Percentiles rank a stretch among this genome's conserved stretches.
phyloP scores from a whole-genome alignment of 1,284 basidiomycete genomes.

The Rhodotorula sp. region DNA sequence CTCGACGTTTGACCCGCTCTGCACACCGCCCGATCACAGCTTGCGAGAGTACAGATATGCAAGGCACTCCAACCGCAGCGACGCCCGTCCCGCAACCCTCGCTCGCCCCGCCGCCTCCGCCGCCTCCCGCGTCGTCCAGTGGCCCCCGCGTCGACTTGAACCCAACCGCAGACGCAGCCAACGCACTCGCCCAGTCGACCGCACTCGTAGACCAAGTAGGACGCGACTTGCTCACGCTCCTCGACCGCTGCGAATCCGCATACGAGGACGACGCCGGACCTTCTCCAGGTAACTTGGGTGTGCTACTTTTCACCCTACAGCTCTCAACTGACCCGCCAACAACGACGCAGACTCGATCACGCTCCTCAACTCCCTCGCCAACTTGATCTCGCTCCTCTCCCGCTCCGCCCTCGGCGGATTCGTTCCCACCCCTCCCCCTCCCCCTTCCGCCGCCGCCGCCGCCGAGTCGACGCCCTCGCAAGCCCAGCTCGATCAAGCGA shows the following conservation, averaged over 20 bases:
- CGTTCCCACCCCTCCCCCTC: neutral
- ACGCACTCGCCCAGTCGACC: neutral
- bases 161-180: neutral
- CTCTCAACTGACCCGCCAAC: too few species aligned
- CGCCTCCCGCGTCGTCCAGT: neutral
- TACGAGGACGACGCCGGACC: neutral
- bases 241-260: neutral
- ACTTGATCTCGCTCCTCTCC: constrained; percentile 14
- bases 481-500: constrained; percentile 5
- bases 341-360: neutral
- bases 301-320: too few species aligned
- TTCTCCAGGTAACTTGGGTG: neutral
- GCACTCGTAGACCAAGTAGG: constrained; percentile 6
- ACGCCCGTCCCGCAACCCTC: neutral
- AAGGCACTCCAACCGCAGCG: neutral
- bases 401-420: constrained; percentile 22
- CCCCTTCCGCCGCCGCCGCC: neutral
- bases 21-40: too few species aligned
- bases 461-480: neutral
- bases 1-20: too few species aligned
- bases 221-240: neutral
- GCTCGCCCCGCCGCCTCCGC: neutral
- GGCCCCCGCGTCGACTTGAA: neutral
- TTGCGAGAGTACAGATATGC: too few species aligned
- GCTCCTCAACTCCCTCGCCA: constrained; percentile 4